phyloP scores from a whole-genome alignment of 73 alveolate species.

The Breviolum minutum region DNA sequence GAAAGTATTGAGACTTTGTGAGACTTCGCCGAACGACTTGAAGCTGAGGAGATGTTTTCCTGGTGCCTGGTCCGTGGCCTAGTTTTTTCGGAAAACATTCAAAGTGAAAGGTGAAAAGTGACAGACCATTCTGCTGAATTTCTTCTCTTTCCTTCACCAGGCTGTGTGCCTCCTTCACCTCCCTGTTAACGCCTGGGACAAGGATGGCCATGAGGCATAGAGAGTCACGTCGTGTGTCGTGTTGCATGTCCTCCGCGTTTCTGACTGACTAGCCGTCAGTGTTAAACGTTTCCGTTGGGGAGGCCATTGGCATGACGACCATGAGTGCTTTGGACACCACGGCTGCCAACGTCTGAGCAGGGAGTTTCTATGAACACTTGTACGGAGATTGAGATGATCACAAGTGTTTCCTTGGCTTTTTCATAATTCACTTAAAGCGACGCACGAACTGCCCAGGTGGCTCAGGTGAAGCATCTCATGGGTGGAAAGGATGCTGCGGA shows the following conservation, averaged over 20 bases:
- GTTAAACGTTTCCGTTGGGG: background rate
- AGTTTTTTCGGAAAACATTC: background rate
- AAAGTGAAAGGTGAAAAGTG: too few species aligned
- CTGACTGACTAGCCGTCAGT: background rate
- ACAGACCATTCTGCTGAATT: too few species aligned
- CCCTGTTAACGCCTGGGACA: conserved; percentile 61
- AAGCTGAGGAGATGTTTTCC: too few species aligned
- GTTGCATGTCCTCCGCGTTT: background rate
- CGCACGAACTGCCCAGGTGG: background rate
- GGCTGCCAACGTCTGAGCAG: background rate
- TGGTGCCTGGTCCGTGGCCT: background rate
- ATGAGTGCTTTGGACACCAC: conserved; percentile 63
- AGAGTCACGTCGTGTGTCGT: background rate
- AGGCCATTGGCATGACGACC: conserved; percentile 83
- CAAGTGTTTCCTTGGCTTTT: background rate
- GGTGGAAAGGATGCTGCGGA: conserved; percentile 74
- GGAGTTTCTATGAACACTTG: background rate
- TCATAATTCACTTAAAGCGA: too few species aligned
- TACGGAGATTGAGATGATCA: background rate
- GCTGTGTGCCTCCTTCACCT: conserved; percentile 17
- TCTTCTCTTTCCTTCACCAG: background rate
- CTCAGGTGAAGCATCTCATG: conserved; percentile 74
- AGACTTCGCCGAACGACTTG: too few species aligned
- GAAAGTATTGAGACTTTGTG: too few species aligned
- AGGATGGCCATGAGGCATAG: conserved; percentile 71